These are phyloP conservation scores for Bathelium albidoporum DNA, from an alignment of 495 filamentous ascomycete genomes.

Conservation along the genomic window DNA sequence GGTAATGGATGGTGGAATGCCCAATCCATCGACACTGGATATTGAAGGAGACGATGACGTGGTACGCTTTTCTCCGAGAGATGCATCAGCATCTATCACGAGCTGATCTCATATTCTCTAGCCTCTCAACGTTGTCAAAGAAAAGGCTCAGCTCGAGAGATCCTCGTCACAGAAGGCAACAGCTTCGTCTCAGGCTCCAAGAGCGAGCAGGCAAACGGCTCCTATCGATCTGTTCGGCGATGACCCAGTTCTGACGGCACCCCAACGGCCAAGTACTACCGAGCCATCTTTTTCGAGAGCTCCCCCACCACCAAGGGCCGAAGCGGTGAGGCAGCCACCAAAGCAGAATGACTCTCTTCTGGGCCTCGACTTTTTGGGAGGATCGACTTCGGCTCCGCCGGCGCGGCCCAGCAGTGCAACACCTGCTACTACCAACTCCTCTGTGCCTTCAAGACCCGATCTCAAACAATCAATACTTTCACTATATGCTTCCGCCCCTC, in stretches of 20 bases:
- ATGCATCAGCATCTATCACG: neutral
- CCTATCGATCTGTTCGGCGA: constrained; percentile 57
- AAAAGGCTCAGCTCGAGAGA: constrained; percentile 59
- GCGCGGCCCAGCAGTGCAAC: constrained; percentile 63
- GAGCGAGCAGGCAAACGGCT: constrained; percentile 33
- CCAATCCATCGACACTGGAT: constrained; percentile 40
- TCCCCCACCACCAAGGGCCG: constrained; percentile 54
- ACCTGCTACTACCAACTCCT: constrained; percentile 40
- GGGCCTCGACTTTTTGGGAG: constrained; percentile 87
- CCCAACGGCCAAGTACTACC: constrained; percentile 56
- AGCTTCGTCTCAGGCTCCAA: constrained; percentile 34
- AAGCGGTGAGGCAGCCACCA: constrained; percentile 49
- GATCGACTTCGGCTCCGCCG: constrained; percentile 50
- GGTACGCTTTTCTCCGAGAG: neutral
- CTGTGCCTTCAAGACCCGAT: constrained; percentile 71
- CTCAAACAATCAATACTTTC: constrained; percentile 96
- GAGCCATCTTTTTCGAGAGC: constrained; percentile 43
- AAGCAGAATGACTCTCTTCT: constrained; percentile 78
- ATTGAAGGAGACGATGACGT: constrained; percentile 10
- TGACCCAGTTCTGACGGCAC: constrained; percentile 42
- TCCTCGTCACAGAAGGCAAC: constrained; percentile 43
- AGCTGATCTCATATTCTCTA: constrained; percentile 20
- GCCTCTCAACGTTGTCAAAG: constrained; percentile 64
- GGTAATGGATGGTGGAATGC: constrained; percentile 94
- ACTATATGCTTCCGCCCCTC: constrained; percentile 77